Conservation (phyloP, 2,329 filamentous ascomycete genomes). For the Fusarium nelsonii region DNA sequence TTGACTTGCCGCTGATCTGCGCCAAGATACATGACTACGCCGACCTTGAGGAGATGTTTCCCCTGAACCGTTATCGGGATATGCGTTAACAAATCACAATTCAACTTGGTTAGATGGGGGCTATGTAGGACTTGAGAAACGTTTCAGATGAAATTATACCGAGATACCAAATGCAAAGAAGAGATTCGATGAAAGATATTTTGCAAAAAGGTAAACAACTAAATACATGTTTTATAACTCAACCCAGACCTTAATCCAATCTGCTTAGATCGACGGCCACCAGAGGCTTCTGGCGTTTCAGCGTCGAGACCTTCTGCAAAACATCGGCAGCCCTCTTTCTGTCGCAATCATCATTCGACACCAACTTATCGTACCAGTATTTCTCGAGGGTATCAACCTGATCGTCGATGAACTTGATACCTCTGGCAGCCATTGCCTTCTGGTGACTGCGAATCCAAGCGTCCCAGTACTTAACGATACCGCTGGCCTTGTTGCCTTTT, state of each 20-base stretch:
- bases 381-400: constrained; percentile 8
- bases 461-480: constrained; percentile 11
- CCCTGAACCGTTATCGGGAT: constrained; percentile 4
- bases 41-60: constrained; percentile 13
- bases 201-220: constrained; percentile 5
- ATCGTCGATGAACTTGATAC: constrained; percentile 3
- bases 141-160: not conserved
- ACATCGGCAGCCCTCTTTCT: constrained; percentile 10
- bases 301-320: constrained; percentile 6
- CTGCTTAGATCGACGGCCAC: constrained; percentile 9
- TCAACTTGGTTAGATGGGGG: not conserved
- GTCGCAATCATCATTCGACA: constrained; percentile 14
- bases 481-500: not conserved
- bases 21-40: not conserved
- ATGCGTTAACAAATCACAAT: constrained; percentile 1
- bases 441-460: constrained; percentile 7
- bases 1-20: constrained; percentile 17
- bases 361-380: constrained; percentile 13
- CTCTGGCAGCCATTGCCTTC: constrained; percentile 6
- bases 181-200: constrained; percentile 1
- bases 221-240: constrained; percentile 9
- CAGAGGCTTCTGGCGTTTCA: constrained; percentile 9
- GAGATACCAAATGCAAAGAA: constrained; percentile 5
- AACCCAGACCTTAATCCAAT: constrained; percentile 7
- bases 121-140: not conserved